Evolutionary conservation across 2,329 filamentous ascomycete genomes (phyloP).

Genomic region (Claviceps monticola): DNA sequence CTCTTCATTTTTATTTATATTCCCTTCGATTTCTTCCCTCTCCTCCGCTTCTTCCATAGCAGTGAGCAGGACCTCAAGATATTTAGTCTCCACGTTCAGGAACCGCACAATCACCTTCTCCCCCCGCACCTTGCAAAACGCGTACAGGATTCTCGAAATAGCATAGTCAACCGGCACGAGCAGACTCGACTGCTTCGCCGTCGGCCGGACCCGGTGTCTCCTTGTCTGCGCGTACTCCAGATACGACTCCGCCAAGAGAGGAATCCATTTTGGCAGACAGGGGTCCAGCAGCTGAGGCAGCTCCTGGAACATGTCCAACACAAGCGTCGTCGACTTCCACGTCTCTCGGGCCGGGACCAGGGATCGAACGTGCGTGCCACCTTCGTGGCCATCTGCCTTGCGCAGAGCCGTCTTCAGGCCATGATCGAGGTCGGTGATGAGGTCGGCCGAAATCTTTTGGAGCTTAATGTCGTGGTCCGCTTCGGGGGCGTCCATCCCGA

Average conservation of each 20-base stretch:
- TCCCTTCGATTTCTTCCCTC: conserved; percentile 1
- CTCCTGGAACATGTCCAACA: conserved; percentile 85
- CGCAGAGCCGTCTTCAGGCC: conserved; percentile 38
- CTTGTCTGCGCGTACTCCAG: conserved; percentile 45
- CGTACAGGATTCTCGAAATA: conserved; percentile 70
- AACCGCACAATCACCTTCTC: conserved; percentile 88
- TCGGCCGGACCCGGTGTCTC: conserved; percentile 25
- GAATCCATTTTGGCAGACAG: conserved; percentile 62
- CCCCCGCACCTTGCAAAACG: conserved; percentile 86
- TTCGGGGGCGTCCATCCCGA: conserved; percentile 45
- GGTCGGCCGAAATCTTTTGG: conserved; percentile 43
- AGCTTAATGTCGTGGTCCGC: conserved; percentile 48
- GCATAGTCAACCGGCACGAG: conserved; percentile 50
- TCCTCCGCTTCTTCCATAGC: conserved; percentile 52
- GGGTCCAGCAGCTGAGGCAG: conserved; percentile 86
- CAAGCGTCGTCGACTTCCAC: conserved; percentile 31
- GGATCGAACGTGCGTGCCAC: conserved; percentile 27
- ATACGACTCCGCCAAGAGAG: conserved; percentile 62
- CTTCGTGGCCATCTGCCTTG: conserved; percentile 31
- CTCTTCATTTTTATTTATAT: background rate
- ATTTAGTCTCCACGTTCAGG: conserved; percentile 75
- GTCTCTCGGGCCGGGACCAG: conserved; percentile 37
- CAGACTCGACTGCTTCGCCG: conserved; percentile 22
- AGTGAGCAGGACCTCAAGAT: conserved; percentile 66
- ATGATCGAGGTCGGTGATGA: conserved; percentile 43